Conservation (phyloP, 2,329 filamentous ascomycete species). For the Penicillium sp. region DNA sequence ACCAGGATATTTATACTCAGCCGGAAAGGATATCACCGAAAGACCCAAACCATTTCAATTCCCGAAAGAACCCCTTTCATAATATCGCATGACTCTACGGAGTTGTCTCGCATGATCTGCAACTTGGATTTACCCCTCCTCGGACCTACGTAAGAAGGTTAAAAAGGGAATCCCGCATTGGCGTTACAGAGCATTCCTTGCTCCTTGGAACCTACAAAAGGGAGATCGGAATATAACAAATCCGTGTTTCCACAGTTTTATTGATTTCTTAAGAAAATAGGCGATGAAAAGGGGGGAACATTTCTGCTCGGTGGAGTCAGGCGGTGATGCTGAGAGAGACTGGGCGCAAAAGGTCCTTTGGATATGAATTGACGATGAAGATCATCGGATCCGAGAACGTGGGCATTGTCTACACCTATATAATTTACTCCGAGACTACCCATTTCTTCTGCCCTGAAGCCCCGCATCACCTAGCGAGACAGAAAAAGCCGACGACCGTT, state of each 20-base stretch:
- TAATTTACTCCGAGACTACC: background rate
- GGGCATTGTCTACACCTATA: background rate
- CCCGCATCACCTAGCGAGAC: background rate
- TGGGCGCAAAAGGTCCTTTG: conserved; percentile 3
- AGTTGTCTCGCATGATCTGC: conserved; percentile 27
- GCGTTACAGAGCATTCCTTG: conserved; percentile 18
- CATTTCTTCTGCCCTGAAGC: background rate
- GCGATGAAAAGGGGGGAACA: conserved; percentile 2
- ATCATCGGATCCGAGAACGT: conserved; percentile 6
- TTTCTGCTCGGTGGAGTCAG: conserved; percentile 8
- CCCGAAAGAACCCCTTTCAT: background rate
- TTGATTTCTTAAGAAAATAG: background rate
- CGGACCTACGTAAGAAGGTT: conserved; percentile 22
- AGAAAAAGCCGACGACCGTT: conserved; percentile 16
- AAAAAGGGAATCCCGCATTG: conserved; percentile 5
- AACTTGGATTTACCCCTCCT: conserved; percentile 27
- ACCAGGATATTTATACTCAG: background rate
- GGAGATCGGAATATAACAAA: conserved; percentile 4
- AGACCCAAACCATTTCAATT: background rate
- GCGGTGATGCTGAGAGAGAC: conserved; percentile 6
- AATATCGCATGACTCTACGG: conserved; percentile 22
- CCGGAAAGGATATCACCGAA: background rate
- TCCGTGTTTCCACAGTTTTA: conserved; percentile 5
- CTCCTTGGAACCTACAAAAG: conserved; percentile 10
- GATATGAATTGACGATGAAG: conserved; percentile 1